A percentile compares a stretch with the other conserved stretches of the same genome.
These are phyloP conservation scores for Kwoniella sp. DNA, from an alignment of 768 basidiomycete genomes.

Conservation along the genomic window DNA sequence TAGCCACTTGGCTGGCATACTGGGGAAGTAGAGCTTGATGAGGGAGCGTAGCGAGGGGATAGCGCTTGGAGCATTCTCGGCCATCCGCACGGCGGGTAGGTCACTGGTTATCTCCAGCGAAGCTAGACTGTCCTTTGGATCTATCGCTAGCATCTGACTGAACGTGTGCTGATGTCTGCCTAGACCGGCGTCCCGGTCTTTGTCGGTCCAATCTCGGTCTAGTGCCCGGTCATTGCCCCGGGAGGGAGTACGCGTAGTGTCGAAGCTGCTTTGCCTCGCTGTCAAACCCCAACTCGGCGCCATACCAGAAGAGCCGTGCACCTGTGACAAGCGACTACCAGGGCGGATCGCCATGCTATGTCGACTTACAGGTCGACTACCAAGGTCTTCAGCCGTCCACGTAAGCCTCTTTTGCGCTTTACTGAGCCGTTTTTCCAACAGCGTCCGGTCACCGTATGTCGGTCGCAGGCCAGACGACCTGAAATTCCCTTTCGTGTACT, in stretches of 20 bases:
- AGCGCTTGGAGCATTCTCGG: not conserved
- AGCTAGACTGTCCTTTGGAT: constrained; percentile 18
- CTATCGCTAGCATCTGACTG: constrained; percentile 26
- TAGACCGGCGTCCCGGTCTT: not conserved
- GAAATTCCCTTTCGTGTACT: constrained; percentile 22
- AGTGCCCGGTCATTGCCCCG: not conserved
- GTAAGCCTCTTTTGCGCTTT: constrained; percentile 27
- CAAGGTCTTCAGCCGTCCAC: constrained; percentile 27
- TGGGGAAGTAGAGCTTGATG: constrained; percentile 57
- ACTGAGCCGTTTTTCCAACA: constrained; percentile 15
- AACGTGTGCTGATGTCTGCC: constrained; percentile 14
- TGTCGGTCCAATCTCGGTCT: constrained; percentile 1
- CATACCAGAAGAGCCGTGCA: not conserved
- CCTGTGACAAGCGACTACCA: constrained; percentile 6
- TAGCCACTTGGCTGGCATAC: constrained; percentile 68
- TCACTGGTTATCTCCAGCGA: constrained; percentile 2
- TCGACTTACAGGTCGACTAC: constrained; percentile 8
- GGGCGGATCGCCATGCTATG: constrained; percentile 9
- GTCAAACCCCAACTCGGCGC: not conserved
- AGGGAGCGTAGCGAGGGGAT: constrained; percentile 24
- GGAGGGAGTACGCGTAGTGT: not conserved
- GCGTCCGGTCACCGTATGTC: too few species aligned
- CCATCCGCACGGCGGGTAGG: not conserved
- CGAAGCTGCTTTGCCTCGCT: constrained; percentile 3
- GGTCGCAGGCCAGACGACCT: not conserved